A percentile compares a stretch with the other conserved stretches of the same genome.
These are phyloP conservation scores for Ceratobasidium sp. DNA, from an alignment of 1,284 basidiomycete species.

Conservation along the genomic window DNA sequence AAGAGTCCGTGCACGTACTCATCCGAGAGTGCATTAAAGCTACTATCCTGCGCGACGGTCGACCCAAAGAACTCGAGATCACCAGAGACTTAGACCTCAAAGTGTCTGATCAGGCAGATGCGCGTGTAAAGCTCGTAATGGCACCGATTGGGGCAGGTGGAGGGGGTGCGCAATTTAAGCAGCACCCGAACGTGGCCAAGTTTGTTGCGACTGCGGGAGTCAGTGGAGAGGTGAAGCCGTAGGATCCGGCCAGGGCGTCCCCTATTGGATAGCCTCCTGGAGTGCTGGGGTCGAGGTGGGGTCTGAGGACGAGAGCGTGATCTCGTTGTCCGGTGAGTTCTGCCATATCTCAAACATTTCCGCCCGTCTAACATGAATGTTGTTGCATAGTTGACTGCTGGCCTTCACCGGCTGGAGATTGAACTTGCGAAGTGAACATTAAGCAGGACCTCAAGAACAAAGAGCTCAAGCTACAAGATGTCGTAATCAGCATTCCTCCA, in stretches of 20 bases:
- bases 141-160: slow-evolving; percentile 66
- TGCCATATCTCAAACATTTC: background rate
- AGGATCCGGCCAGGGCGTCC: slow-evolving; percentile 85
- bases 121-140: slow-evolving; percentile 80
- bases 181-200: slow-evolving; percentile 95
- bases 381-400: slow-evolving; percentile 84
- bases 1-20: slow-evolving; percentile 72
- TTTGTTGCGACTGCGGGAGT: slow-evolving; percentile 64
- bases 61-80: slow-evolving; percentile 87
- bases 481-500: slow-evolving; percentile 90
- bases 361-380: background rate
- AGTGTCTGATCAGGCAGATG: slow-evolving; percentile 76
- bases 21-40: slow-evolving; percentile 87
- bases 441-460: slow-evolving; percentile 96
- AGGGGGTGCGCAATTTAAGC: slow-evolving; percentile 87
- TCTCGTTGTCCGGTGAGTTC: slow-evolving; percentile 87
- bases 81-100: slow-evolving; percentile 94
- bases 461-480: slow-evolving; percentile 80
- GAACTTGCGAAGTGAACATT: slow-evolving; percentile 91
- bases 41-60: slow-evolving; percentile 88
- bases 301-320: slow-evolving; percentile 91
- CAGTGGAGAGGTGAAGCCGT: slow-evolving; percentile 81
- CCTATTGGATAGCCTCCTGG: slow-evolving; percentile 78
- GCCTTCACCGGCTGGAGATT: slow-evolving; percentile 91
- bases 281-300: slow-evolving; percentile 93